Base-by-base conservation (phyloP, 108 stramenopile species). In the Licmophora abbreviata region DNA sequence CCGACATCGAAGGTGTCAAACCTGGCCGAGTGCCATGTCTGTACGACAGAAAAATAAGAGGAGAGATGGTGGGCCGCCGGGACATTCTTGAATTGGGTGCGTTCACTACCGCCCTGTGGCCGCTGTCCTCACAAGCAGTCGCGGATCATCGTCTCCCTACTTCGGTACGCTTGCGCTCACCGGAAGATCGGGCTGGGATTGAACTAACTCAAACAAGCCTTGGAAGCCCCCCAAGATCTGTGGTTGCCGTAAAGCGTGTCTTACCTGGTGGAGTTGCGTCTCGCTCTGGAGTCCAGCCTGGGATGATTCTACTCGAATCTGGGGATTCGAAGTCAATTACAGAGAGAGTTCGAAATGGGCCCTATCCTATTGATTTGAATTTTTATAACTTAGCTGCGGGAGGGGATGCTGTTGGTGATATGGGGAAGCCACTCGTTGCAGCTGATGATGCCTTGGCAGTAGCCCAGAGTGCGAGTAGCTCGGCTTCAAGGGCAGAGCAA, bases 381-480 rank as follows among this genome's bases (percentile, higher is more conserved):
- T 71, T 80, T 30, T 21, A 42, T 24, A 76, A 73, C 58, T 49
- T 79, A 11, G 73, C 66, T 5, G 60, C 58, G 4, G 73, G 65
- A n/a, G 72, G 72, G 18, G 77, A 74, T 54, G 71, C 76, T 17
- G 54, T 77, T 55, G 58, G 63, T 4, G 77, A 78, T 57, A 25
- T 74, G 17, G 73, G 69, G 31, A 51, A 25, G 4, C 29, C 64
- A 17, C 50, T 78, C 15, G 68, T 77, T 8, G 68, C 71, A 25
- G 56, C 77, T 14, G 36, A 71, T 36, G 77, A 78, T 71, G 77
- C 77, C 10, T 51, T 78, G 53, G 34, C 30, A 7, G 40, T 74
- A 34, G 73, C 77, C 14, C 51, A 44, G 28, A 44, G 47, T 37
- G 62, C 68, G 28, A 64, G 64, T 21, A 26, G 44, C 45, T 46